Base-by-base conservation (phyloP, 345 rosid genomes). In the Camelina neglecta region DNA sequence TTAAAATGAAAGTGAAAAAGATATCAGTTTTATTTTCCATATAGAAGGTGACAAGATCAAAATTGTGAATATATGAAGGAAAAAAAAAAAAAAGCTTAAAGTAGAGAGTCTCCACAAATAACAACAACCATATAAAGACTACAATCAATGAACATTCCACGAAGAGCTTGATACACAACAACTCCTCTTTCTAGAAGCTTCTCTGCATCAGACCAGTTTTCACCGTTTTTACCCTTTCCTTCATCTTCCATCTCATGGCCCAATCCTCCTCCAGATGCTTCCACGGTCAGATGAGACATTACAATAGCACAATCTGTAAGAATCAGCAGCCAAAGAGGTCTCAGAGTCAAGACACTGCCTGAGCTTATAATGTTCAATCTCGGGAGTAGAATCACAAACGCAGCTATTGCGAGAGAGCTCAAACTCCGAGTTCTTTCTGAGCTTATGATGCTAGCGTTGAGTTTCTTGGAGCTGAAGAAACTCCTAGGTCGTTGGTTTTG, bases 151-250 rank as follows among this genome's bases (percentile, higher is more conserved):
- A 90, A 89, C 60, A 89, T 39, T n/a, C 83, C 96, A 21, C 93
- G 85, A 13, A 82, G 41, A 6, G 80, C 80, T 80, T 84, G 90
- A 77, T 89, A 90, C 38, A 70, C 67, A 12, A 82, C 87, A 82
- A 89, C 75, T 35, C 98, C 90, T 83, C 92, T 85, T 80, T 93
- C 98, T 81, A 90, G 42, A 47, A 93, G 77, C 79, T 77, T 83
- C 67, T 87, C 83, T 3, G 95, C 94, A 67, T 73, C 91, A 6
- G 54, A 75, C 91, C 89, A 84, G 4, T 53, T 73, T 44, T 35
- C 71, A 51, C 85, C 84, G 41, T 67, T 81, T 72, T 70, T 73
- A 63, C 48, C 61, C 45, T 13, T 65, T 38, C 18, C 74, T 51
- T 56, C 83, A 56, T 77, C 84, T 35, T 35, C 9, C 50, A 67